Conservation (phyloP, 169 alveolate species). For the Cardiosporidium cionae region DNA sequence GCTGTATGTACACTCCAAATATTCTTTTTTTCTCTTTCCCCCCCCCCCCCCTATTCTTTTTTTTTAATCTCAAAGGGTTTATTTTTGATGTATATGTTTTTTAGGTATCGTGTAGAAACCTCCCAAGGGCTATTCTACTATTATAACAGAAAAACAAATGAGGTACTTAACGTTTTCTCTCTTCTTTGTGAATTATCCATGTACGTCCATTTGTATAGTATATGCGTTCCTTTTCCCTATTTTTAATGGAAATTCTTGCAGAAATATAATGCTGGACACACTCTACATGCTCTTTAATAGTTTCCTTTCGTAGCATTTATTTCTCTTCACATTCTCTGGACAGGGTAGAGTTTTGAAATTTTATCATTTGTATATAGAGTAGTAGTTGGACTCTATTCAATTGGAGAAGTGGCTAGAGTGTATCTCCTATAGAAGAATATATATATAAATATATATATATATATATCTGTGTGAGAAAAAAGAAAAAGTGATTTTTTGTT, state of each 20-base stretch:
- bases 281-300: not conserved
- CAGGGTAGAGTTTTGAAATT: no score
- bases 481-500: no score
- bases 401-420: no score
- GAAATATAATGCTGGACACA: not conserved
- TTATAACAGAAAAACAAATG: constrained; percentile 7
- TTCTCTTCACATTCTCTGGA: not conserved
- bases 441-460: no score
- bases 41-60: not conserved
- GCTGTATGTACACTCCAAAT: not conserved
- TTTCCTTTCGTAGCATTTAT: not conserved
- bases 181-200: no score
- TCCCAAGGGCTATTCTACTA: constrained; percentile 6
- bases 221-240: not conserved
- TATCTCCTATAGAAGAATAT: no score
- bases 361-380: no score
- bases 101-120: constrained; percentile 19
- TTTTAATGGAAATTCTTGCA: not conserved
- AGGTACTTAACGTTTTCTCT: not conserved
- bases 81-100: not conserved
- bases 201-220: not conserved
- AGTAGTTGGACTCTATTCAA: no score
- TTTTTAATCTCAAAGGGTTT: not conserved
- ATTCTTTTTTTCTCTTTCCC: not conserved
- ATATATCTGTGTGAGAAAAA: no score